These are phyloP conservation scores for Phytophthora niederhauseri DNA, from an alignment of 352 stramenopile species.

Conservation along the genomic window DNA sequence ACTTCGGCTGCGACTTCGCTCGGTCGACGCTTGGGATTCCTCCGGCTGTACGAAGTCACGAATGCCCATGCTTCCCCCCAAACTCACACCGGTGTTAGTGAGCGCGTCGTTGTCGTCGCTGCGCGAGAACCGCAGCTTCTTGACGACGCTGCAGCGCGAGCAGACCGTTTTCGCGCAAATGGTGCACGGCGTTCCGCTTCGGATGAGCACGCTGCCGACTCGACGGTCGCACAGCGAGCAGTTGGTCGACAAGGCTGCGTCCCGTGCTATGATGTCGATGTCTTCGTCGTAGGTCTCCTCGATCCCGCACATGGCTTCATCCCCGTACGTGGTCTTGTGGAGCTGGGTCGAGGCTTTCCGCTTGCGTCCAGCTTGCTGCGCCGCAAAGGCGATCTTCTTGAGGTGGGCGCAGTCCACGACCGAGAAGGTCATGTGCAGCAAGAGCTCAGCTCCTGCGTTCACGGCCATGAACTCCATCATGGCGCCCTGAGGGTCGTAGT, in stretches of 20 bases:
- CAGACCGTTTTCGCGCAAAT: conserved; percentile 48
- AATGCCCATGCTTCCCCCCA: conserved; percentile 33
- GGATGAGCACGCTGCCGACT: conserved; percentile 40
- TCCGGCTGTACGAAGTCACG: conserved; percentile 36
- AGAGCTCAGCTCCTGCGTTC: conserved; percentile 44
- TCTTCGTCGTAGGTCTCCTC: conserved; percentile 38
- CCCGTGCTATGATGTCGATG: conserved; percentile 6
- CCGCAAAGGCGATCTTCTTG: conserved; percentile 64
- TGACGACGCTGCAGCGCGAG: conserved; percentile 52
- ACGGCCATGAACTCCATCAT: conserved; percentile 59
- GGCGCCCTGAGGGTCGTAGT: conserved; percentile 59
- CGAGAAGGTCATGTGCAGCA: conserved; percentile 45
- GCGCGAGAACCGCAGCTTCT: conserved; percentile 52
- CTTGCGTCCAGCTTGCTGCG: conserved; percentile 45
- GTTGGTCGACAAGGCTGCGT: conserved; percentile 22
- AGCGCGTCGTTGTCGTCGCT: conserved; percentile 23
- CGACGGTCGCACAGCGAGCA: conserved; percentile 49
- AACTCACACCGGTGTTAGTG: conserved; percentile 11
- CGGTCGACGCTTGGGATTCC: conserved; percentile 30
- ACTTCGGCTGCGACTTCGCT: conserved; percentile 28
- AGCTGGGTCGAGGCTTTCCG: conserved; percentile 28
- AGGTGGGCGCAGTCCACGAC: conserved; percentile 56
- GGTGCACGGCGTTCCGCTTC: conserved; percentile 36
- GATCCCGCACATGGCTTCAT: conserved; percentile 41
- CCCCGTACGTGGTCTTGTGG: conserved; percentile 23